Evolutionary conservation across 2,329 filamentous ascomycete species (phyloP).

Genomic region (Apiospora arundinis): DNA sequence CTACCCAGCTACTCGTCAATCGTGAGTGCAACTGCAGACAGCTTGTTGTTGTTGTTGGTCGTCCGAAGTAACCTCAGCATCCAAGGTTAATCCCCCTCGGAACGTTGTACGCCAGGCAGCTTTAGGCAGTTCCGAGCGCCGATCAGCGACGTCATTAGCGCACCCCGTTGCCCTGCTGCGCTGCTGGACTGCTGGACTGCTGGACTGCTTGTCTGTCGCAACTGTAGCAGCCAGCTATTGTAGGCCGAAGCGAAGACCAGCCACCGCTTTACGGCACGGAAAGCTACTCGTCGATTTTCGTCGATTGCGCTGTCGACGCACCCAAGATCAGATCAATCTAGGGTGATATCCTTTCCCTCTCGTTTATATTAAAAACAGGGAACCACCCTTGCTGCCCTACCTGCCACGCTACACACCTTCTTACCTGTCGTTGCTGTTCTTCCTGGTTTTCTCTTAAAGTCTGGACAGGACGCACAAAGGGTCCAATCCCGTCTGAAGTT

Average conservation of each 20-base stretch:
- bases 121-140: slow-evolving; percentile 6
- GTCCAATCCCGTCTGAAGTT: slow-evolving; percentile 4
- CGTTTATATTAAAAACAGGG: slow-evolving; percentile 6
- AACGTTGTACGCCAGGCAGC: not conserved
- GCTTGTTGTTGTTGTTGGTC: slow-evolving; percentile 1
- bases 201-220: too few relatives aligned
- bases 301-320: slow-evolving; percentile 5
- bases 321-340: slow-evolving; percentile 16
- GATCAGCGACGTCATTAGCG: slow-evolving; percentile 11
- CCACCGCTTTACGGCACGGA: not conserved
- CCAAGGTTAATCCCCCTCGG: slow-evolving; percentile 8
- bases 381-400: not conserved
- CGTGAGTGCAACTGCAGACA: not conserved
- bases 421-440: not conserved
- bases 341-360: not conserved
- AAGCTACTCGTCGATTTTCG: slow-evolving; percentile 1
- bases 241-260: not conserved
- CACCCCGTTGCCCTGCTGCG: not conserved
- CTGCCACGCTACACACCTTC: slow-evolving; percentile 4
- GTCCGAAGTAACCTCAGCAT: not conserved
- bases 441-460: slow-evolving; percentile 2
- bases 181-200: too few relatives aligned
- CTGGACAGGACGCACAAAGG: not conserved
- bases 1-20: not conserved
- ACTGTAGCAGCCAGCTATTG: too few relatives aligned